Evolutionary conservation across 1,284 basidiomycete genomes (phyloP).

Genomic region (Agroathelia rolfsii): DNA sequence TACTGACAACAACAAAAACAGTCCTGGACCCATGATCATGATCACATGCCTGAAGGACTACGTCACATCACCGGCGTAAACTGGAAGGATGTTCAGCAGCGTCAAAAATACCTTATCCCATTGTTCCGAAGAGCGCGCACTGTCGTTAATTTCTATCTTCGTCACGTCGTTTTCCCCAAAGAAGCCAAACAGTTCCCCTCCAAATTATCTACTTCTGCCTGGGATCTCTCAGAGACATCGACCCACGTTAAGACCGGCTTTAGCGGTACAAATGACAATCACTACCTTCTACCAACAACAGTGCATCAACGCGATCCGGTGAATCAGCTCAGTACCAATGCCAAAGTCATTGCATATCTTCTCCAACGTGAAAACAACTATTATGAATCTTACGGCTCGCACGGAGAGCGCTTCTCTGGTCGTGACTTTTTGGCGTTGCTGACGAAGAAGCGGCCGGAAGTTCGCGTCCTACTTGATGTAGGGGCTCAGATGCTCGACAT

Average conservation of each 20-base stretch:
- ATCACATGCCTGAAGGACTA: constrained; percentile 21
- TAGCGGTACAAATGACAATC: constrained; percentile 48
- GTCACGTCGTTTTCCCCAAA: constrained; percentile 36
- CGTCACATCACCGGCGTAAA: constrained; percentile 30
- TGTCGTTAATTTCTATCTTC: constrained; percentile 40
- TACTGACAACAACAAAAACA: too few relatives aligned
- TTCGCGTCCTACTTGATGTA: constrained; percentile 42
- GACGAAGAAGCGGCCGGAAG: constrained; percentile 21
- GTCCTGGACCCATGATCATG: constrained; percentile 1
- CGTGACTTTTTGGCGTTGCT: constrained; percentile 26
- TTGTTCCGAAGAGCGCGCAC: constrained; percentile 12
- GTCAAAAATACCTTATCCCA: constrained; percentile 21
- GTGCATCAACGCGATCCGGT: constrained; percentile 33
- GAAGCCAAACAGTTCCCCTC: constrained; percentile 37
- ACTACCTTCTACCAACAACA: constrained; percentile 35
- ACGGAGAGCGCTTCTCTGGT: constrained; percentile 19
- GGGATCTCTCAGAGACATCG: constrained; percentile 39
- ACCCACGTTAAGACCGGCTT: constrained; percentile 36
- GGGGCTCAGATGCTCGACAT: constrained; percentile 50
- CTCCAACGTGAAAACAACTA: constrained; percentile 32
- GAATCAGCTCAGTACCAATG: constrained; percentile 38
- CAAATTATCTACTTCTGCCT: constrained; percentile 38
- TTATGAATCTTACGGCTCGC: constrained; percentile 20
- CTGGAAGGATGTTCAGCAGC: constrained; percentile 28
- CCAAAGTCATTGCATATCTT: constrained; percentile 34